Percentiles rank a stretch among this genome's conserved stretches.
Evolutionary conservation across 176 grass and related monocot species (phyloP).

Genomic region (Rhynchospora pubera): DNA sequence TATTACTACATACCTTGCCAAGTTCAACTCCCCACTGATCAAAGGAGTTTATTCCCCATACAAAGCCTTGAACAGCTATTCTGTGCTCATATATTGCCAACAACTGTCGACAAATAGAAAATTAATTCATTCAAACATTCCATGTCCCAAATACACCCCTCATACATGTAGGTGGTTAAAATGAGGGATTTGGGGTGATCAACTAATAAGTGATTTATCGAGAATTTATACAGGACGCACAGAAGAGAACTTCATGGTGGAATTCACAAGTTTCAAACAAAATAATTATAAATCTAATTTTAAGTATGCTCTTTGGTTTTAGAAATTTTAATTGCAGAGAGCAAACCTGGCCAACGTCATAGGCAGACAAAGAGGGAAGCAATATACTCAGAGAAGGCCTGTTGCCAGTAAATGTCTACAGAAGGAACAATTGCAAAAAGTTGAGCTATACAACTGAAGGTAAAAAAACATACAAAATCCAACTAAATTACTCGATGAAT

Average conservation of each 20-base stretch:
- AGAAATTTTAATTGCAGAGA: neutral
- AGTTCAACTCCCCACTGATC: constrained; percentile 99
- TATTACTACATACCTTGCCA: constrained; percentile 63
- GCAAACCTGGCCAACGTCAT: constrained; percentile 81
- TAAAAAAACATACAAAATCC: neutral
- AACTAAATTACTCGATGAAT: neutral
- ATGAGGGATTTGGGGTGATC: neutral
- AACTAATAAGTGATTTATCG: neutral
- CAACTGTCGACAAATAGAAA: constrained; percentile 42
- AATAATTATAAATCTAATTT: neutral
- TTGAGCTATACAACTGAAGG: constrained; percentile 18
- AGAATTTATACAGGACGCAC: neutral
- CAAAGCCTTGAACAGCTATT: constrained; percentile 87
- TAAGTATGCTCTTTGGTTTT: neutral
- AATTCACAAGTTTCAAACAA: constrained; percentile 1
- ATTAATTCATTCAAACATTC: neutral
- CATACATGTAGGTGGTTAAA: neutral
- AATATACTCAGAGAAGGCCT: constrained; percentile 79
- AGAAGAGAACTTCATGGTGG: constrained; percentile 8
- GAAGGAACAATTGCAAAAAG: constrained; percentile 12
- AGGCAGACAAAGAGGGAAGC: constrained; percentile 64
- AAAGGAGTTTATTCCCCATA: constrained; percentile 97
- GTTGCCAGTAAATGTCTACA: constrained; percentile 86
- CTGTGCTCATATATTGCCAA: constrained; percentile 89
- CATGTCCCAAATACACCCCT: neutral